Conservation (phyloP, 2,329 filamentous ascomycete species). For the Sarocladium brachiariae region DNA sequence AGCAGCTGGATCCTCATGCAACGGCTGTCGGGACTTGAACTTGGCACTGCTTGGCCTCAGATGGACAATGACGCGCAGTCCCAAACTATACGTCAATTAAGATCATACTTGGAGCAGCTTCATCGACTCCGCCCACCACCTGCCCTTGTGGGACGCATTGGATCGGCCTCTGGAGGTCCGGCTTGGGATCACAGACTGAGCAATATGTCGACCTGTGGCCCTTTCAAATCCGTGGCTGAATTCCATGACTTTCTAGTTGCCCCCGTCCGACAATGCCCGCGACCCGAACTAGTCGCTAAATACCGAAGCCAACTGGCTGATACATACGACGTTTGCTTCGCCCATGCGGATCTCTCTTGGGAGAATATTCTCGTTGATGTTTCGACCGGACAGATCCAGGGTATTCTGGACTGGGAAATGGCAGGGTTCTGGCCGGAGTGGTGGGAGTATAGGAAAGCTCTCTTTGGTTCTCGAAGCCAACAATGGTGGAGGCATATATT, state of each 20-base stretch:
- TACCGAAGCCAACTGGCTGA: slow-evolving; percentile 13
- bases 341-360: slow-evolving; percentile 26
- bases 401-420: slow-evolving; percentile 51
- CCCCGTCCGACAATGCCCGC: slow-evolving; percentile 12
- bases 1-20: slow-evolving; percentile 15
- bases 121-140: slow-evolving; percentile 10
- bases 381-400: slow-evolving; percentile 35
- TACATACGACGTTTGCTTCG: slow-evolving; percentile 15
- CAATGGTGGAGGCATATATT: slow-evolving; percentile 14
- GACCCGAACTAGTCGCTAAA: slow-evolving; percentile 11
- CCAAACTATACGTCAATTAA: slow-evolving; percentile 11
- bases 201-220: slow-evolving; percentile 12
- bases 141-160: slow-evolving; percentile 5
- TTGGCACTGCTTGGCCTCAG: slow-evolving; percentile 13
- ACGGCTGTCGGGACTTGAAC: slow-evolving; percentile 10
- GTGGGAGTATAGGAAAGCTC: slow-evolving; percentile 17
- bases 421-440: slow-evolving; percentile 18
- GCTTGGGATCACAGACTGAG: slow-evolving; percentile 12
- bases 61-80: slow-evolving; percentile 10
- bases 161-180: slow-evolving; percentile 13
- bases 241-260: slow-evolving; percentile 15
- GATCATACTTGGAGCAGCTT: slow-evolving; percentile 11
- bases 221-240: slow-evolving; percentile 12
- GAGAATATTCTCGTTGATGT: slow-evolving; percentile 27
- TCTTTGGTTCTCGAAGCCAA: slow-evolving; percentile 14